Evolutionary conservation across 345 rosid genomes (phyloP).

Genomic region (Citrus glauca): DNA sequence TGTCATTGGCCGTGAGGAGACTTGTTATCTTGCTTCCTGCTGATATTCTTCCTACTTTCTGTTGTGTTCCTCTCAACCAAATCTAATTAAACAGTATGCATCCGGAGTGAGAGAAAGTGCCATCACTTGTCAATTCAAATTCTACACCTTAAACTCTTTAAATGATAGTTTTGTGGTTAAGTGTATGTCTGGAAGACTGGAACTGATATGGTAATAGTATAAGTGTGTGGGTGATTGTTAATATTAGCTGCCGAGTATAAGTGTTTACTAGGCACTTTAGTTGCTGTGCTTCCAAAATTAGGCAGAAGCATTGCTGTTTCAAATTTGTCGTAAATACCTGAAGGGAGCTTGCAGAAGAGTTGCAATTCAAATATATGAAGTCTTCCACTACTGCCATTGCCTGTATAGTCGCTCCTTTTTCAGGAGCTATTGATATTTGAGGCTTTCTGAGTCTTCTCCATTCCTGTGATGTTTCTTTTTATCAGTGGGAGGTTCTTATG

Average conservation of each 20-base stretch:
- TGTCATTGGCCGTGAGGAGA: constrained; percentile 74
- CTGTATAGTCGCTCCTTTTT: constrained; percentile 45
- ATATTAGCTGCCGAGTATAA: too few relatives aligned
- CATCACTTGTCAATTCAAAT: neutral
- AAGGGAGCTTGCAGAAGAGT: constrained; percentile 63
- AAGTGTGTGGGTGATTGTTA: too few relatives aligned
- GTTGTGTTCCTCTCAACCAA: constrained; percentile 79
- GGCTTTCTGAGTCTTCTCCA: constrained; percentile 65
- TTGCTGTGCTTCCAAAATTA: too few relatives aligned
- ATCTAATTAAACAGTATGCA: constrained; percentile 36
- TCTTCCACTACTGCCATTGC: constrained; percentile 83
- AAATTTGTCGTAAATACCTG: constrained; percentile 41
- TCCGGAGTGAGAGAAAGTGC: neutral
- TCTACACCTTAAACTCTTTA: neutral
- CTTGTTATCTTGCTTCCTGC: constrained; percentile 91
- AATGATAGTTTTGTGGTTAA: neutral
- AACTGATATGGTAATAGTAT: too few relatives aligned
- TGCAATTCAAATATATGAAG: constrained; percentile 73
- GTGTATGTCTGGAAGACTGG: too few relatives aligned
- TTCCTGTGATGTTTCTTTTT: constrained; percentile 40
- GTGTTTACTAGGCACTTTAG: too few relatives aligned
- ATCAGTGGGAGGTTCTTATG: constrained; percentile 9
- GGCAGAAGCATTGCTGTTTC: too few relatives aligned
- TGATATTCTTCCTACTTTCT: constrained; percentile 84
- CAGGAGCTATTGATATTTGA: constrained; percentile 48